Base-by-base conservation (phyloP, 2,329 filamentous ascomycete genomes). In the Tolypocladium sp. region DNA sequence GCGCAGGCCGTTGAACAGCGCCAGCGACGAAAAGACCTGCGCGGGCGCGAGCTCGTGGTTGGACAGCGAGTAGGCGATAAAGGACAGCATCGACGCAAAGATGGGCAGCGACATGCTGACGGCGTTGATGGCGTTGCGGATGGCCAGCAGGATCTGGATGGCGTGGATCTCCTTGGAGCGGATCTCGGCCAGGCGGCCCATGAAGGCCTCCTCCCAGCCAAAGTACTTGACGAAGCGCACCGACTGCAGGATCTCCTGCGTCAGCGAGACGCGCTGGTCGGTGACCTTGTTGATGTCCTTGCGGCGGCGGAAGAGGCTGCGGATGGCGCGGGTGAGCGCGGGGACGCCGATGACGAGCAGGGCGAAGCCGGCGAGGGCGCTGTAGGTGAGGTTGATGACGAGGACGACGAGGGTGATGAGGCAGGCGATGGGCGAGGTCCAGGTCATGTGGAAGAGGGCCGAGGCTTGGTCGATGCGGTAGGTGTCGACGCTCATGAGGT, bases 161-260 rank as follows among this genome's bases (percentile, higher is more conserved):
- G 88, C 84, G 59, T 81, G 77, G 61, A 97, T 92, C 72, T 97
- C 93, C 61, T 82, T 82, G 57, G 79, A 80, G 60, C 93, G 85
- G 62, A 96, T 89, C 30, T 86, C 81, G 56, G 85, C 84, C 20
- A 97, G 80, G 17, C 92, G 86, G 56, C 86, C 80, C 15, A 97
- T 77, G 69, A 97, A 97, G 40, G 90, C 89, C 60, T 83, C 88
- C 71, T 97, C 93, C 93, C 93, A 97, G 9, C 92, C 92, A 70
- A 97, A 97, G 72, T 86, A 97, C 72, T 97, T 97, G 74, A 97
- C 93, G 68, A 97, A 97, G 33, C 92, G 85, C 30, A 97, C 92
- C 0, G 91, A 90, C 65, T 92, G 88, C 17, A 97, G 69, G 57
- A 97, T 96, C 70, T 97, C 93, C 70, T 97, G 92, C 0, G 92